Conservation (phyloP, 306 rosid species). For the Canavalia ensiformis region DNA sequence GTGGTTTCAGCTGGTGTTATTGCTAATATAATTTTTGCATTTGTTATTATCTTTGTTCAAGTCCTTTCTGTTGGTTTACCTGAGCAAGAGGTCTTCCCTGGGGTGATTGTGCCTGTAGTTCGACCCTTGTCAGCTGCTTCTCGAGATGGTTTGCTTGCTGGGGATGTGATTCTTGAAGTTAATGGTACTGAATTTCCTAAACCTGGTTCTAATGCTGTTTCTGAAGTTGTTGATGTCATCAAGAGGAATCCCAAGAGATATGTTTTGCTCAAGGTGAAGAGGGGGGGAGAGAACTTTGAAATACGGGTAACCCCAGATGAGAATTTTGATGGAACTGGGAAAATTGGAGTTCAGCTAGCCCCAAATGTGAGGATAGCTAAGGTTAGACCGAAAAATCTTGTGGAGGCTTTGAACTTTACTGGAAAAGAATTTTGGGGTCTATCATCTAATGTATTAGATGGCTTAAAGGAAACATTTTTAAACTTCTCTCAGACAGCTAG, state of each 20-base stretch:
- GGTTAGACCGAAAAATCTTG: conserved; percentile 62
- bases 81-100: conserved; percentile 88
- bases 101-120: conserved; percentile 92
- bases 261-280: conserved; percentile 77
- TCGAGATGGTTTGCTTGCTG: conserved; percentile 83
- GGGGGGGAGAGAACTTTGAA: conserved; percentile 68
- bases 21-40: conserved; percentile 90
- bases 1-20: conserved; percentile 98
- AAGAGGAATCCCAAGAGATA: conserved; percentile 79
- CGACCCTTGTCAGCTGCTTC: conserved; percentile 90
- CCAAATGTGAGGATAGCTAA: conserved; percentile 81
- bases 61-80: conserved; percentile 92
- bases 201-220: conserved; percentile 77
- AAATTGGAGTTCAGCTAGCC: conserved; percentile 93
- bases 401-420: conserved; percentile 68
- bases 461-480: conserved; percentile 80
- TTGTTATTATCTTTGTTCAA: conserved; percentile 83
- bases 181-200: conserved; percentile 77
- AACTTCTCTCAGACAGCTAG: conserved; percentile 90
- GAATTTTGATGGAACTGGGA: conserved; percentile 90
- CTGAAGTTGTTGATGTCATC: conserved; percentile 73
- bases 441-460: conserved; percentile 72
- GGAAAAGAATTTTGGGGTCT: conserved; percentile 84
- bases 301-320: conserved; percentile 89
- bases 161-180: conserved; percentile 83